These are phyloP conservation scores for Cardamine resedifolia DNA, from an alignment of 345 rosid species.

Conservation along the genomic window DNA sequence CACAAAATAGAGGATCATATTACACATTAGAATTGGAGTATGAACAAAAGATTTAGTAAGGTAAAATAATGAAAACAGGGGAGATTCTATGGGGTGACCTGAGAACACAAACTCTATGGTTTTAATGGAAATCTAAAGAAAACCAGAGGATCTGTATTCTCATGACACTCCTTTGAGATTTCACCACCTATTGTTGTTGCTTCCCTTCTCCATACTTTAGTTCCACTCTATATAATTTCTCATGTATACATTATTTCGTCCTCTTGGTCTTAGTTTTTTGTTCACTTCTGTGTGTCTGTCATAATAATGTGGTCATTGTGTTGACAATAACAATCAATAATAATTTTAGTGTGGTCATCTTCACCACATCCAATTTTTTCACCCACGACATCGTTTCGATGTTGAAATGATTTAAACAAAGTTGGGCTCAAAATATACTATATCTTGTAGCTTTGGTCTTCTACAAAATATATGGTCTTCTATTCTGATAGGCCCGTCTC, in stretches of 20 bases:
- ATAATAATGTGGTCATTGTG: slow-evolving; percentile 30
- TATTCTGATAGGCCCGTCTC: not conserved
- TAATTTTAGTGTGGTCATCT: slow-evolving; percentile 9
- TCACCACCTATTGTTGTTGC: slow-evolving; percentile 2
- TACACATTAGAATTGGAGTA: not conserved
- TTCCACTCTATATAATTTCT: not conserved
- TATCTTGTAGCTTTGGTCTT: too few relatives aligned
- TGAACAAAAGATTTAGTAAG: not conserved
- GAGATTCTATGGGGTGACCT: slow-evolving; percentile 41
- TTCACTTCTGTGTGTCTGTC: slow-evolving; percentile 13
- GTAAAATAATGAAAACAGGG: not conserved
- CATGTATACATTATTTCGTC: not conserved
- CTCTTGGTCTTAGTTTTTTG: not conserved
- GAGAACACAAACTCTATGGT: slow-evolving; percentile 33
- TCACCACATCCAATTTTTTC: not conserved
- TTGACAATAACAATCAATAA: not conserved
- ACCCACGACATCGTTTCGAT: not conserved
- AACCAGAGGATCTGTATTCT: slow-evolving; percentile 24
- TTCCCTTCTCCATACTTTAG: not conserved
- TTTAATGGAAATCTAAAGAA: not conserved
- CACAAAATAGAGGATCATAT: slow-evolving; percentile 8
- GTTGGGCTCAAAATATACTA: not conserved
- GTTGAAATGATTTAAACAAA: not conserved
- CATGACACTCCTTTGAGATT: slow-evolving; percentile 36
- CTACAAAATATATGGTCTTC: not conserved